Evolutionary conservation across 2,329 filamentous ascomycete genomes (phyloP).

Genomic region (Akanthomyces dipterigenus): DNA sequence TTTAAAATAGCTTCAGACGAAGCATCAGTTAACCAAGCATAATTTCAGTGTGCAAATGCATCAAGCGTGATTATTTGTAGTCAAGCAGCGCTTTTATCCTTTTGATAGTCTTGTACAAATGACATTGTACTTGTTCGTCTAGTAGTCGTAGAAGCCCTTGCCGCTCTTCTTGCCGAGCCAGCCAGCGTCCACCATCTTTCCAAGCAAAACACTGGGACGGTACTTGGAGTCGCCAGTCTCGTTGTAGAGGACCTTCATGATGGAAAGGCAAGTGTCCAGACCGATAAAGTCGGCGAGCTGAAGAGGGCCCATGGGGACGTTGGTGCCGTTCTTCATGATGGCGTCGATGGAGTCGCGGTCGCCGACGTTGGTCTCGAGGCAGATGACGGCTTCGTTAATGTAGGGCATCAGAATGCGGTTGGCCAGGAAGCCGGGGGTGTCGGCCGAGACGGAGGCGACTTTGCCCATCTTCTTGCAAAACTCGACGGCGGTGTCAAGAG

Average conservation of each 20-base stretch:
- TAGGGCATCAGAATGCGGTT: slow-evolving; percentile 99
- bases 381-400: slow-evolving; percentile 97
- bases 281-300: slow-evolving; percentile 95
- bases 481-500: slow-evolving; percentile 72
- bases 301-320: slow-evolving; percentile 95
- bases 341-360: slow-evolving; percentile 85
- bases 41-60: background rate
- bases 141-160: slow-evolving; percentile 93
- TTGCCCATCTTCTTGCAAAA: slow-evolving; percentile 94
- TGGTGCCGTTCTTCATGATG: slow-evolving; percentile 99
- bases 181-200: slow-evolving; percentile 95
- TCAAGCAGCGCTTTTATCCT: slow-evolving; percentile 2
- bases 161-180: slow-evolving; percentile 98
- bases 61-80: background rate
- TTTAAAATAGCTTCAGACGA: background rate
- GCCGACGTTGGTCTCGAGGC: slow-evolving; percentile 87
- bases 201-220: slow-evolving; percentile 75
- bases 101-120: slow-evolving; percentile 2
- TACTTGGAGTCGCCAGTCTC: slow-evolving; percentile 97
- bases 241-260: slow-evolving; percentile 89
- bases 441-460: slow-evolving; percentile 76
- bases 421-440: slow-evolving; percentile 89
- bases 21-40: background rate
- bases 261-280: slow-evolving; percentile 88
- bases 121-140: slow-evolving; percentile 14